Base-by-base conservation (phyloP, 164 flowering plant species). In the Aristolochia fimbriata region DNA sequence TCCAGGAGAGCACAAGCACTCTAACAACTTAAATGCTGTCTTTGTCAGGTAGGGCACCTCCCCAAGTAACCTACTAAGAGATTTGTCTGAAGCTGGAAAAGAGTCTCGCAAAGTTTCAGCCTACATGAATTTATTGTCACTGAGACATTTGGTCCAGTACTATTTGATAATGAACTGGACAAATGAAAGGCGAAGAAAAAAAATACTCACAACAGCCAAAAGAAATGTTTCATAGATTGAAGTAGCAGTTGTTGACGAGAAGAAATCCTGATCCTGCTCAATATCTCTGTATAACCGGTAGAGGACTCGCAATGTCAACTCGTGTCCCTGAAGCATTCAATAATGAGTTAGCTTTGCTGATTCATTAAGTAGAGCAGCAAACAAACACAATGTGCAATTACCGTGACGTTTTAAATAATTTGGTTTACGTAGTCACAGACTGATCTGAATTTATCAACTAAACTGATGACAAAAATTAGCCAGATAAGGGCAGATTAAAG, bases 1-100 rank as follows among this genome's bases (percentile, higher is more conserved):
- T 69, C 75, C 87, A 74, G 96, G 97, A 68, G 74, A 88, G 70
- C 99, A 94, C 72, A 91, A 75, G 70, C 76, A 43, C 70, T 87
- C 96, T 58, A 94, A 70, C 64, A 88, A 61, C 56, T 82, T 80
- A 47, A 91, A 63, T 63, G 79, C 78, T 23, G 86, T 74, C 59
- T 87, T 80, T 51, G 99, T 93, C 22, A 94, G 72, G 71, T 81
- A 81, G 45, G 99, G 99, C 72, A 73, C 93, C 71, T 94, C 99
- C 72, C 78, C 74, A 46, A 94, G 78, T 72, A 94, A 78, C 77
- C 78, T 88, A 69, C 85, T 87, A 55, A 91, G 71, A 63, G 97
- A 86, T 79, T 91, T 94, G 74, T 91, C 97, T 25, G 97, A 83
- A 61, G 99, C 83, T 51, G 99, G 97, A 68, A 94, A 87, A 58